Base-by-base conservation (phyloP, 371 early-diverging fungal genomes). In the Syncephalis plumigaleata region DNA sequence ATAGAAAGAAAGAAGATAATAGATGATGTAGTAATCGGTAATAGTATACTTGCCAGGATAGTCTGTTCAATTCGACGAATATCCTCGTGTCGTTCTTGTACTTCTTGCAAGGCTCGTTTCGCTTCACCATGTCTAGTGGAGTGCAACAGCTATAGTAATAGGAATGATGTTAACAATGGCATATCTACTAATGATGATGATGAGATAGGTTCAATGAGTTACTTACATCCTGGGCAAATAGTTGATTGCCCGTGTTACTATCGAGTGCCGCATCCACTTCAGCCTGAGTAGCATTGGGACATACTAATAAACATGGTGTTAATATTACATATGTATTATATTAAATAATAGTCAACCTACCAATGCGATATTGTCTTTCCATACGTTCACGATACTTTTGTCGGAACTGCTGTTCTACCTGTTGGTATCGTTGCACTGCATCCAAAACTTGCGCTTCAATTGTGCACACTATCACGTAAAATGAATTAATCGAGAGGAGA, bases 31-130 rank as follows among this genome's bases (percentile, higher is more conserved):
- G n/a, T 42, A 36, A 48, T 26, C 13, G 20, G 22, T 13, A 21
- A 36, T 23, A 15, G 27, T 39, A 37, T 26, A 46, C 23, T 24
- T 49, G 52, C 56, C 27, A 46, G 46, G 23, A 56, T 56, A 27
- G 46, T 56, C 31, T 52, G 52, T 39, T 52, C 89, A 53, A 91
- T 89, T 56, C 78, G 75, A 51, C 85, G 73, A 42, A 91, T 84
- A 51, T 91, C 92, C 48, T 81, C 72, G 55, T 91, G 92, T 51
- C 87, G 66, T 42, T 76, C 74, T 59, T 87, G 86, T 22, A 91
- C 87, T 63, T 88, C 89, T 38, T 69, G 66, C 26, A 91, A 58
- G 7, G 84, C 90, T 37, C 75, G 65, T 37, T 69, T 68, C 21
- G 92, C 91, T 54, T 87, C 85, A 7, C 80, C 79, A 13, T 77